Evolutionary conservation across 2,329 filamentous ascomycete genomes (phyloP).

Genomic region (Sclerotiophoma versabilis): DNA sequence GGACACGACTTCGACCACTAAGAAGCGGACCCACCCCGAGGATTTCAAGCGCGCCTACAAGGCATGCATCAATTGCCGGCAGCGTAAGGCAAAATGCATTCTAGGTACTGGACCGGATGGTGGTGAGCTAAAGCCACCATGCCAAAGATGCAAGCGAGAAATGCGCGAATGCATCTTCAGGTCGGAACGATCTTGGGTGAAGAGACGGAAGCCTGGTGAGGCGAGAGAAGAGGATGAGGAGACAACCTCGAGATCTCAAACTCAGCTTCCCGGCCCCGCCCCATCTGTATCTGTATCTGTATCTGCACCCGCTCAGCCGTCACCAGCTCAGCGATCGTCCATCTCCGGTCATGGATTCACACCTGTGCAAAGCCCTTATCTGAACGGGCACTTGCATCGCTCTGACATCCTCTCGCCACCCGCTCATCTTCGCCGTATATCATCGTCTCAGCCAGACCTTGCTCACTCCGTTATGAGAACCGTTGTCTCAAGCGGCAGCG

Average conservation of each 20-base stretch:
- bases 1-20: constrained; percentile 29
- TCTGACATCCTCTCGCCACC: constrained; percentile 42
- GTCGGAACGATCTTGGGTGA: constrained; percentile 49
- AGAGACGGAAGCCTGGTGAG: constrained; percentile 46
- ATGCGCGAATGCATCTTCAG: constrained; percentile 59
- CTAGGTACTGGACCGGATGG: constrained; percentile 52
- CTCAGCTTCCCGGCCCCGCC: constrained; percentile 13
- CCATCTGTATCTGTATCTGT: constrained; percentile 16
- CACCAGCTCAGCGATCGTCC: constrained; percentile 35
- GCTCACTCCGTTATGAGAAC: constrained; percentile 55
- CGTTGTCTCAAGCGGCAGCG: constrained; percentile 62
- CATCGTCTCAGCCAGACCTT: constrained; percentile 45
- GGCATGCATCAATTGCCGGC: constrained; percentile 61
- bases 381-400: constrained; percentile 28
- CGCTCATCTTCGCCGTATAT: constrained; percentile 39
- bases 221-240: constrained; percentile 33
- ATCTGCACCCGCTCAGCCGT: constrained; percentile 21
- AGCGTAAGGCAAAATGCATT: constrained; percentile 62
- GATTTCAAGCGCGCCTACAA: constrained; percentile 63
- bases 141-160: constrained; percentile 59
- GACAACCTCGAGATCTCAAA: constrained; percentile 2
- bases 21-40: constrained; percentile 48
- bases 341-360: constrained; percentile 34
- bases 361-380: constrained; percentile 36
- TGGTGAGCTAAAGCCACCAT: constrained; percentile 54